Evolutionary conservation across 805 yeast species (phyloP).

Genomic region (Starmerella gropengiesseri): DNA sequence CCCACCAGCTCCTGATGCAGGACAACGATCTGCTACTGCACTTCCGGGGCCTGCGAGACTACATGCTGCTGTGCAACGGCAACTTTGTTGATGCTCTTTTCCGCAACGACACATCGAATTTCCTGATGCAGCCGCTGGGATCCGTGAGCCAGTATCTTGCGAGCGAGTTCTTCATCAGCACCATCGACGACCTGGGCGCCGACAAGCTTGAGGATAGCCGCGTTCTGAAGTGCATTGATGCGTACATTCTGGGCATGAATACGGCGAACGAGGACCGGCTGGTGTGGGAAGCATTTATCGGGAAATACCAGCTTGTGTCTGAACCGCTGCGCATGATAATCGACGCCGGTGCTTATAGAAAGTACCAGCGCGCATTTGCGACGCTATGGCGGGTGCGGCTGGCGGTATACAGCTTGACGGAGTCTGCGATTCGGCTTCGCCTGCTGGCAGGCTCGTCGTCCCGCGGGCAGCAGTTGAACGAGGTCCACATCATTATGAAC

Average conservation of each 20-base stretch:
- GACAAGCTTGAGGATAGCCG: background rate
- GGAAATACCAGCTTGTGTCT: slow-evolving; percentile 40
- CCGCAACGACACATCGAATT: slow-evolving; percentile 13
- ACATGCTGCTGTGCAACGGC: slow-evolving; percentile 62
- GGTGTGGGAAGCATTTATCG: slow-evolving; percentile 19
- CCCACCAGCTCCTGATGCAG: slow-evolving; percentile 40
- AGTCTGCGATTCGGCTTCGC: slow-evolving; percentile 4
- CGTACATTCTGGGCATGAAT: slow-evolving; percentile 59
- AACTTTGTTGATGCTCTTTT: slow-evolving; percentile 68
- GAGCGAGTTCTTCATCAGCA: slow-evolving; percentile 11
- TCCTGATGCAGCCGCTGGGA: slow-evolving; percentile 9
- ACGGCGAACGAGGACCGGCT: slow-evolving; percentile 1
- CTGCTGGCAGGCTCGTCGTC: background rate
- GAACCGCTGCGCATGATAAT: slow-evolving; percentile 48
- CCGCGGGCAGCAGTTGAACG: background rate
- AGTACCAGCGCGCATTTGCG: slow-evolving; percentile 70
- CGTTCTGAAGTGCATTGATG: slow-evolving; percentile 56
- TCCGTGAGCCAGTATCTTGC: slow-evolving; percentile 9
- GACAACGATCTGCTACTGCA: slow-evolving; percentile 44
- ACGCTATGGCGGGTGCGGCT: slow-evolving; percentile 73
- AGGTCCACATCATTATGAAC: slow-evolving; percentile 3
- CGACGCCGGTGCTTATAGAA: slow-evolving; percentile 35
- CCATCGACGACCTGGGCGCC: slow-evolving; percentile 10
- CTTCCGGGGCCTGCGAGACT: slow-evolving; percentile 50
- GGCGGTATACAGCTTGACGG: slow-evolving; percentile 40